Evolutionary conservation across 202 grass and related monocot species (phyloP).

Genomic region (Panicum hallii): DNA sequence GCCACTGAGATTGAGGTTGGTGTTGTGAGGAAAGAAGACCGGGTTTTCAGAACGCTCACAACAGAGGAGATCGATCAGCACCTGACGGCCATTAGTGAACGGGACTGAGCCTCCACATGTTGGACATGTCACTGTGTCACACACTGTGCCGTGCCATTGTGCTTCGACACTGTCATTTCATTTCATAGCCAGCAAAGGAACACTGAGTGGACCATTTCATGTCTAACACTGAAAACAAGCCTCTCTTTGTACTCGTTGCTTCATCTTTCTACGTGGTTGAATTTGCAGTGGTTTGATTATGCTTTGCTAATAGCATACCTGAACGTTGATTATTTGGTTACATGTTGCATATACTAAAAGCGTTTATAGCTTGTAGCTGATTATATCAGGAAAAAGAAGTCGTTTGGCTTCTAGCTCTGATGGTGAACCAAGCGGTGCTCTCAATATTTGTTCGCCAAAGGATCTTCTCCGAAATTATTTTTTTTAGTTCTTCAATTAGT

Average conservation of each 20-base stretch:
- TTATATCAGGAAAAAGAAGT: neutral
- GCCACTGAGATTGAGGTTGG: constrained; percentile 99
- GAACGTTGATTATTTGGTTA: neutral
- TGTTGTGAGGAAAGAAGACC: constrained; percentile 85
- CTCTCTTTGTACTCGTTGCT: constrained; percentile 26
- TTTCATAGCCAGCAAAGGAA: constrained; percentile 47
- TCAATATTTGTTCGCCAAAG: too few relatives aligned
- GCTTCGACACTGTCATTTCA: constrained; percentile 45
- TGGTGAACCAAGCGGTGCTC: too few relatives aligned
- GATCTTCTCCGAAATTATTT: too few relatives aligned
- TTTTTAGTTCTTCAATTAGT: too few relatives aligned
- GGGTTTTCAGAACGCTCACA: constrained; percentile 70
- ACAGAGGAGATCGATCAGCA: constrained; percentile 99
- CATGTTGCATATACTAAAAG: neutral
- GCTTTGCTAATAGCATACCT: neutral
- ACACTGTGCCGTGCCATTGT: constrained; percentile 3
- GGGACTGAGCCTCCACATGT: constrained; percentile 56
- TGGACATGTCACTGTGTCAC: neutral
- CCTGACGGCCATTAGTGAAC: constrained; percentile 96
- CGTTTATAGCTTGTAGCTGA: neutral
- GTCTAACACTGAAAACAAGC: constrained; percentile 37
- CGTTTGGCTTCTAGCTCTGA: neutral
- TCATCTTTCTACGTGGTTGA: constrained; percentile 38
- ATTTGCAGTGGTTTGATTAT: constrained; percentile 35
- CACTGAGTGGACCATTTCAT: constrained; percentile 38